phyloP scores from a whole-genome alignment of 305 asterid genomes.

The Rubia balearica region DNA sequence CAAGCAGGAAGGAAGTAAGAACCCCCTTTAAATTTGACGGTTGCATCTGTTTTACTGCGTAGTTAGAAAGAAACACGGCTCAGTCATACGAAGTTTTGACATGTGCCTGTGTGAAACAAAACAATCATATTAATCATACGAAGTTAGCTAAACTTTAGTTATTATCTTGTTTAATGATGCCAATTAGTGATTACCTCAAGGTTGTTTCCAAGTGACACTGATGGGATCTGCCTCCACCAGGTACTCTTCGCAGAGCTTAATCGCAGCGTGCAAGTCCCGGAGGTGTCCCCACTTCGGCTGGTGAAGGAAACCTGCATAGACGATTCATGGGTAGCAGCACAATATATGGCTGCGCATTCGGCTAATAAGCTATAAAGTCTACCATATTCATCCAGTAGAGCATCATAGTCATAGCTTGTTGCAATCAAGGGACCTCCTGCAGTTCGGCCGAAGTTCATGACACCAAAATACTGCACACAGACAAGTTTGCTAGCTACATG shows the following conservation, averaged over 20 bases:
- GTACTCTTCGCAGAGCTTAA: slow-evolving; percentile 67
- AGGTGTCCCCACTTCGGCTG: slow-evolving; percentile 89
- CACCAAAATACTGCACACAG: slow-evolving; percentile 67
- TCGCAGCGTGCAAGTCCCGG: slow-evolving; percentile 61
- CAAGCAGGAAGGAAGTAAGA: slow-evolving; percentile 76
- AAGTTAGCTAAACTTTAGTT: too few relatives aligned
- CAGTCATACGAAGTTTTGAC: slow-evolving; percentile 56
- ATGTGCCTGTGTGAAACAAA: slow-evolving; percentile 52
- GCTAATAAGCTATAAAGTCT: slow-evolving; percentile 20
- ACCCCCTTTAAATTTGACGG: slow-evolving; percentile 50
- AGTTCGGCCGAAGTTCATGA: slow-evolving; percentile 82
- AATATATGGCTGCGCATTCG: neutral
- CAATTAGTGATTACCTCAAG: slow-evolving; percentile 44
- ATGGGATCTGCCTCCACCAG: slow-evolving; percentile 52
- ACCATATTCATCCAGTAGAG: slow-evolving; percentile 83
- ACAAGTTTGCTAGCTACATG: neutral
- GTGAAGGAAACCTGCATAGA: slow-evolving; percentile 48
- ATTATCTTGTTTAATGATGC: too few relatives aligned
- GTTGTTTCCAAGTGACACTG: slow-evolving; percentile 52
- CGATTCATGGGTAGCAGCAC: neutral
- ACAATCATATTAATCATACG: neutral
- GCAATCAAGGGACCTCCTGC: slow-evolving; percentile 82
- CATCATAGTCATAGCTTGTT: slow-evolving; percentile 83
- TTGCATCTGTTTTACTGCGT: slow-evolving; percentile 51
- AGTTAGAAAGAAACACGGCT: slow-evolving; percentile 79